Base-by-base conservation (phyloP, 139 green algal species). In the Chlorella sp. region DNA sequence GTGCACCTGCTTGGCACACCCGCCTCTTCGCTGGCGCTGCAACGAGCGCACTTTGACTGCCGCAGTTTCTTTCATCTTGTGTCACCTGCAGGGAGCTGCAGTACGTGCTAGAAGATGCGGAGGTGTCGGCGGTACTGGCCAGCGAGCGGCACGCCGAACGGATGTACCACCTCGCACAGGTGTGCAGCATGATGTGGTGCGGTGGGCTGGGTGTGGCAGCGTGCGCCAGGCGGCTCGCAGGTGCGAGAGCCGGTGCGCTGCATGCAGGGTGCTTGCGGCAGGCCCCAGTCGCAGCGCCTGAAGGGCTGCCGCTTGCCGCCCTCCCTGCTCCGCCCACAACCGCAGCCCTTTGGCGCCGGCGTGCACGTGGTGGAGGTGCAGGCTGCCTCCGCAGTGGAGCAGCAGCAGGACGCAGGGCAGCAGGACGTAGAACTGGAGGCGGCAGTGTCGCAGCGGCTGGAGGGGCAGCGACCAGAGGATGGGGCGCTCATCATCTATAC, bases 401-500 rank as follows among this genome's bases (percentile, higher is more conserved):
- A 32, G 34, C 20, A 51, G 60, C 60, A 69, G 26, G 9, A 65
- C 38, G 24, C 51, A 76, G 74, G 20, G 20, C 26, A 46, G 56
- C 77, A 83, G 56, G 38, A 17, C 0, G 56, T 5, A 41, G 58
- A 56, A 46, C 32, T 84, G 62, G 30, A 32, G n/a, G 41, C 20
- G n/a, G 44, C 69, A 48, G 81, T 85, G 26, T n/a, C 38, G 48
- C 11, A 30, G 48, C 81, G 51, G 36, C 68, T 85, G 34, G 48
- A 11, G 48, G 68, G 68, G 48, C 58, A 51, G 48, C 44, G 32
- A 0, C 36, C 36, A 1, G 70, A 90, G 8, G 72, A 86, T 1
- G 94, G 92, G 8, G 94, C 96, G 7, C 88, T 99, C 32, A 95
- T 99, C 74, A 94, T 99, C 8, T 99, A 99, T 92, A 99, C 97